A percentile compares a stretch with the other conserved stretches of the same genome.
phyloP scores from a whole-genome alignment of 352 stramenopile species.

The Globisporangium rhizosaccharum region DNA sequence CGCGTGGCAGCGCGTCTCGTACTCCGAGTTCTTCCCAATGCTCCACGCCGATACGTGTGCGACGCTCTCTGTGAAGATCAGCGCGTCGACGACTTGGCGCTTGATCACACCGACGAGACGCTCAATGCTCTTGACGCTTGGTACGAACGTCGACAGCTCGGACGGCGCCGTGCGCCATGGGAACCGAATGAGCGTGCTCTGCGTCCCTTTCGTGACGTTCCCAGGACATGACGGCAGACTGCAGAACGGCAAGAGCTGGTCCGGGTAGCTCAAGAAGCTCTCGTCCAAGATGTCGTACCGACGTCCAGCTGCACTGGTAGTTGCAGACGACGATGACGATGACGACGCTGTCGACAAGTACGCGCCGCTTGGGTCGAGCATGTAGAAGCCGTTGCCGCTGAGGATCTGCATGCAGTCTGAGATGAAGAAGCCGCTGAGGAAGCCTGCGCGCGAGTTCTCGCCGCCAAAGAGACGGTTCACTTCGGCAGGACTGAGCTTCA shows the following conservation, averaged over 20 bases:
- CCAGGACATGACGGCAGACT: slow-evolving; percentile 55
- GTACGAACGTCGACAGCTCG: slow-evolving; percentile 29
- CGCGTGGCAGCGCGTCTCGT: slow-evolving; percentile 44
- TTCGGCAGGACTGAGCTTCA: slow-evolving; percentile 44
- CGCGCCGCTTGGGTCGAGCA: slow-evolving; percentile 61
- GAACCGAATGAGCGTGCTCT: slow-evolving; percentile 67
- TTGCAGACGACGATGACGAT: not conserved
- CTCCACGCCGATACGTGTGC: slow-evolving; percentile 58
- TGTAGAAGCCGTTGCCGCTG: slow-evolving; percentile 65
- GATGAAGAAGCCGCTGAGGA: slow-evolving; percentile 59
- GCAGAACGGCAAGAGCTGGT: slow-evolving; percentile 69
- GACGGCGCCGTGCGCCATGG: slow-evolving; percentile 49
- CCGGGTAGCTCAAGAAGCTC: slow-evolving; percentile 64
- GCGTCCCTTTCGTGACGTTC: slow-evolving; percentile 39
- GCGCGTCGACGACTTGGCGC: slow-evolving; percentile 37
- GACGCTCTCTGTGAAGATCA: slow-evolving; percentile 69
- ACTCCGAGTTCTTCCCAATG: slow-evolving; percentile 62
- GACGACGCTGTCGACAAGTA: slow-evolving; percentile 22
- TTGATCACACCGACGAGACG: slow-evolving; percentile 39
- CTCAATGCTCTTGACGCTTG: slow-evolving; percentile 14
- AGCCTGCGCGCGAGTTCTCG: slow-evolving; percentile 42
- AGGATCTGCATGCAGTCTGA: slow-evolving; percentile 79
- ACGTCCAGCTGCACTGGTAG: slow-evolving; percentile 23
- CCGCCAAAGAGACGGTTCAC: slow-evolving; percentile 47
- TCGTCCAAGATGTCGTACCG: slow-evolving; percentile 55